Evolutionary conservation across 495 filamentous ascomycete genomes (phyloP), one percentile per base, ranked within the genome.

Genomic region (Penicillium pulvis): DNA sequence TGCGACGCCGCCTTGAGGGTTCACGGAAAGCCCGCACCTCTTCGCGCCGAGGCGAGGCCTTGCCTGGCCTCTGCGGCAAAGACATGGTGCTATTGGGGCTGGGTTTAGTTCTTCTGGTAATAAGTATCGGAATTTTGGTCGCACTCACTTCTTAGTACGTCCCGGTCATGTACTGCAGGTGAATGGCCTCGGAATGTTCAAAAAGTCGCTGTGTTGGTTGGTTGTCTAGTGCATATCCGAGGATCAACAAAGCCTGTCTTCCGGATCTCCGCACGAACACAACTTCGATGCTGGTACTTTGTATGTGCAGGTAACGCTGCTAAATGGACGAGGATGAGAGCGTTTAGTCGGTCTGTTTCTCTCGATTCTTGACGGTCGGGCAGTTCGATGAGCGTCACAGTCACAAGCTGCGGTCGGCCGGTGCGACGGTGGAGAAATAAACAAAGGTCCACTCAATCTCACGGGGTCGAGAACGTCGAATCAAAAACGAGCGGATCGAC

Each of bases 1-100:
- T 83, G 30, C 85, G 85, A 60, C 88, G 85, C 56, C 89, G 83
- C 30, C 86, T 84, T 5, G 85, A 84, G n/a, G 89, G 85, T 46
- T 90, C 84, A 56, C 86, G 87, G 64, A 89, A 90, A 42, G 85
- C 72, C 36, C 63, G 76, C 39, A 63, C 74, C 59, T 83, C 83
- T 56, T 88, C 85, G 57, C 81, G 83, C 43, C 81, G 78, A 42
- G 87, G 82, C 58, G 79, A 85, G 60, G 75, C 73, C 58, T 79
- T 77, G 55, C 76, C 79, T 56, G 88, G 87, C 66, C 85, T 77
- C 68, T 86, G 83, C 55, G 88, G 86, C 58, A 88, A 77, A 70
- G 87, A 88, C 87, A 90, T 90, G 24, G 42, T 41, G 61, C 39
- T 66, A n/a, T 26, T 48, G 53, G 41, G 11, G 51, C 20, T 6